A percentile compares a stretch with the other conserved stretches of the same genome.
Conservation (phyloP, 2,329 filamentous ascomycete genomes). For the Purpureocillium lavendulum region DNA sequence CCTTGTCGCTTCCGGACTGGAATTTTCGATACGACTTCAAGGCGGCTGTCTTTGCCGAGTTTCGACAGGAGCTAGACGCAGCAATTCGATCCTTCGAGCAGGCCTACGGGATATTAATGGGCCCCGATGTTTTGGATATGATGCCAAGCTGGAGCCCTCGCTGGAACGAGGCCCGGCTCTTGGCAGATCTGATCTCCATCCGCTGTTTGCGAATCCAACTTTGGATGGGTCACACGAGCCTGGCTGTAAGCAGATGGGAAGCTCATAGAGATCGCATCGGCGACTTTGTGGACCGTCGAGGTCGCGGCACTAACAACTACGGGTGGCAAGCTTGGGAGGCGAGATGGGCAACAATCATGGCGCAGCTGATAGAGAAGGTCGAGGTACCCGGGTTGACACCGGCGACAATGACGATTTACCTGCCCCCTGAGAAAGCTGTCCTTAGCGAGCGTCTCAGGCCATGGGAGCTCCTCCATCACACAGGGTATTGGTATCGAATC, state of each 20-base stretch:
- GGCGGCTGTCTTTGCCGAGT: slow-evolving; percentile 81
- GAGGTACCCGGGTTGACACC: slow-evolving; percentile 41
- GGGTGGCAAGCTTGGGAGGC: slow-evolving; percentile 93
- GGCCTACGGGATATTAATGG: slow-evolving; percentile 76
- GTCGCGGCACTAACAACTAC: slow-evolving; percentile 80
- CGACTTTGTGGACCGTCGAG: slow-evolving; percentile 72
- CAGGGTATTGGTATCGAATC: slow-evolving; percentile 58
- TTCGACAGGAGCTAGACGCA: slow-evolving; percentile 84
- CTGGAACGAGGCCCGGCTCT: slow-evolving; percentile 85
- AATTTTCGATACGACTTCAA: slow-evolving; percentile 94
- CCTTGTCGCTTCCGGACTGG: slow-evolving; percentile 80
- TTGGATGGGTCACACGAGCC: slow-evolving; percentile 70
- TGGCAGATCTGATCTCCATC: slow-evolving; percentile 75
- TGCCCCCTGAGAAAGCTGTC: slow-evolving; percentile 50
- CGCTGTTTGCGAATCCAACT: slow-evolving; percentile 76
- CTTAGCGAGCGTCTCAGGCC: slow-evolving; percentile 50
- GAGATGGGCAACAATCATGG: slow-evolving; percentile 58
- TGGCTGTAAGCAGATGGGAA: slow-evolving; percentile 74
- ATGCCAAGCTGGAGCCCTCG: slow-evolving; percentile 84
- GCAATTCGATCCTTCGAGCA: slow-evolving; percentile 80
- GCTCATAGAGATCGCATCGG: slow-evolving; percentile 65
- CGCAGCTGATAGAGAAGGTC: slow-evolving; percentile 47
- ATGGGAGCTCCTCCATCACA: slow-evolving; percentile 57
- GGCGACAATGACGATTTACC: slow-evolving; percentile 35
- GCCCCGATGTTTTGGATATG: slow-evolving; percentile 75